Conservation (phyloP, 805 yeast genomes). For the Zygosaccharomyces pseudorouxii region DNA sequence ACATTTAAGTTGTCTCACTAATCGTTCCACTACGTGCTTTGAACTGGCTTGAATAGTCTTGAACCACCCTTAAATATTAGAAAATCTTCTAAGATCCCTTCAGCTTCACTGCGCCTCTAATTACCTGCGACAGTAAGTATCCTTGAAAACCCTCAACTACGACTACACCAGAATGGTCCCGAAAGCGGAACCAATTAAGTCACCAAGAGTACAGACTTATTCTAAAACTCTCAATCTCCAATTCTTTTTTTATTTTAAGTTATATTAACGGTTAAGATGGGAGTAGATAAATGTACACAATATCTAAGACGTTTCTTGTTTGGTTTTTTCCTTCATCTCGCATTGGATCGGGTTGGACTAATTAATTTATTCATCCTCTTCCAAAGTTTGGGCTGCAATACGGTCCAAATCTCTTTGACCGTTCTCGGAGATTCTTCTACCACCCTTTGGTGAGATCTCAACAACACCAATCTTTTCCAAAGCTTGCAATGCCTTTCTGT, state of each 20-base stretch:
- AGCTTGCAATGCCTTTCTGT: slow-evolving; percentile 98
- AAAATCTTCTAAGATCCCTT: no score
- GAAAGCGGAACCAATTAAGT: no score
- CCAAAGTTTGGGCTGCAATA: slow-evolving; percentile 98
- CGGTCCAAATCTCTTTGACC: slow-evolving; percentile 99
- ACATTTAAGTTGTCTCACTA: background rate
- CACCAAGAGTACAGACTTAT: background rate
- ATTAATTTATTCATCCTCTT: slow-evolving; percentile 62
- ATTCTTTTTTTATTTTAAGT: slow-evolving; percentile 2
- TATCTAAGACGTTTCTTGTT: slow-evolving; percentile 9
- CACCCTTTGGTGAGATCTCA: slow-evolving; percentile 96
- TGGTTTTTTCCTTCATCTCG: slow-evolving; percentile 10
- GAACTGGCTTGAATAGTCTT: no score
- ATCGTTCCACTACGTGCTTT: background rate
- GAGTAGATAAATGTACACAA: slow-evolving; percentile 24
- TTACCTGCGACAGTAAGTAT: no score
- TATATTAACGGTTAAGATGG: slow-evolving; percentile 18
- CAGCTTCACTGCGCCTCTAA: no score
- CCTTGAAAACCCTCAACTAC: no score
- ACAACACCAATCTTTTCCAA: slow-evolving; percentile 97
- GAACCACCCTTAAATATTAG: no score
- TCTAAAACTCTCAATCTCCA: slow-evolving; percentile 1
- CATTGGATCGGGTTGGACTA: background rate
- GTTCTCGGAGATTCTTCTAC: slow-evolving; percentile 98
- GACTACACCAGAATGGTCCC: no score